Evolutionary conservation across 768 basidiomycete species (phyloP), one percentile per base, ranked within the genome.

Genomic region (Leccinum rimulosum): DNA sequence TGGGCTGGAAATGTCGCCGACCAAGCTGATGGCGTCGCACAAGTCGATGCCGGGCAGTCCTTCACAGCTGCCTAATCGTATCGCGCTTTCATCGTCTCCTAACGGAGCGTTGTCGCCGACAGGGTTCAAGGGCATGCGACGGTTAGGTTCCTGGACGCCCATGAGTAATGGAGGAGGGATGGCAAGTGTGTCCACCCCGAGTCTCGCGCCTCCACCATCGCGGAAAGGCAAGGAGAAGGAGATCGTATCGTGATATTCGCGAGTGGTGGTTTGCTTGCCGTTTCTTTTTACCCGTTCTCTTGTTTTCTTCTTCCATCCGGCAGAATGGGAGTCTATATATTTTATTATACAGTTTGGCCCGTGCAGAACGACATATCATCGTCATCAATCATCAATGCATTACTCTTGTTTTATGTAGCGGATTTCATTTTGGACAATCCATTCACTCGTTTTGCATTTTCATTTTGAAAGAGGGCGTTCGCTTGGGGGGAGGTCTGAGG

Each of bases 191-290:
- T 78, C 81, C 0, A 77, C 73, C 57, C 65, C 81, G 22, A 63
- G 67, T 19, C 64, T 75, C 7, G 48, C 51, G 2, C 71, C 75
- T 6, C 75, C 79, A n/a, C 74, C 78, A 25, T 72, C 73, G 47
- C 66, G 73, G 48, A 82, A 81, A 64, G 81, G 82, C 50, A 82
- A 82, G 66, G 80, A 79, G 56, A 79, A 74, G 61, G 79, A 75
- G 56, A 10, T 64, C 14, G 17, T 62, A 55, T 54, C 64, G 60
- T 69, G 47, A 43, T 58, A 56, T 33, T 50, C 27, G 17, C 43
- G 43, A 22, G 2, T 11, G 19, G 43, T 19, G 43, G 19, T 22
- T 28, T 22, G 6, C 10, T 54, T 36, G 31, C 38, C 19, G 35
- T 45, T 22, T 8, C 53, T 15, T 15, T 11, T 19, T 10, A 43